Conservation (phyloP, 768 basidiomycete genomes). For the Ramaria sp. region DNA sequence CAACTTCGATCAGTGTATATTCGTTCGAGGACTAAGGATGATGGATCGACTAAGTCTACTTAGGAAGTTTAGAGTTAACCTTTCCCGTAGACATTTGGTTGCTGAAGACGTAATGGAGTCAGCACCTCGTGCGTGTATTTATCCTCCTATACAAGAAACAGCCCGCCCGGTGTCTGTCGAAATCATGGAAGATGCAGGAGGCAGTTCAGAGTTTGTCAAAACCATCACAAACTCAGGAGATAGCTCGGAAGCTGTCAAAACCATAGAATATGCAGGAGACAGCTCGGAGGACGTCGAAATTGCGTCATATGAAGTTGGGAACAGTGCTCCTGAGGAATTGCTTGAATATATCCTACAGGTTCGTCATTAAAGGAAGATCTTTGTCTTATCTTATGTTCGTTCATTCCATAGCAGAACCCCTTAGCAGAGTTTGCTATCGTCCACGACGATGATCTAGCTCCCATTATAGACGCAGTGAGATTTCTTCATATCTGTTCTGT, state of each 20-base stretch:
- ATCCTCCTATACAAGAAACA: too few species aligned
- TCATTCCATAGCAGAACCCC: not conserved
- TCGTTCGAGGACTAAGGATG: slow-evolving; percentile 1
- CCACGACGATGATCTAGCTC: slow-evolving; percentile 4
- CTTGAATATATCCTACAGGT: slow-evolving; percentile 5
- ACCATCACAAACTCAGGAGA: too few species aligned
- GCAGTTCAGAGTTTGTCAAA: too few species aligned
- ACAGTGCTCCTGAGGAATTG: not conserved
- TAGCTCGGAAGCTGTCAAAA: too few species aligned
- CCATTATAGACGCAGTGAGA: not conserved
- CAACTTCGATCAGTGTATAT: slow-evolving; percentile 4
- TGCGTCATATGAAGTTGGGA: not conserved
- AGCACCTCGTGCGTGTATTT: too few species aligned
- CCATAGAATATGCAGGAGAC: too few species aligned
- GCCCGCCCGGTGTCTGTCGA: too few species aligned
- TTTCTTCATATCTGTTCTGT: too few species aligned
- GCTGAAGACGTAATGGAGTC: too few species aligned
- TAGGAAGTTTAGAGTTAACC: not conserved
- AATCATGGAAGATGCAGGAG: too few species aligned
- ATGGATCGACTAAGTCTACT: not conserved
- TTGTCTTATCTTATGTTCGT: not conserved
- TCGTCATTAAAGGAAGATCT: not conserved
- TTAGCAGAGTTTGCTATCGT: not conserved
- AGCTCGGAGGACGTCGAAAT: not conserved
- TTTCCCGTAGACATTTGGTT: too few species aligned